phyloP scores from a whole-genome alignment of 2,329 filamentous ascomycete genomes.

The Scytalidium lignicola region DNA sequence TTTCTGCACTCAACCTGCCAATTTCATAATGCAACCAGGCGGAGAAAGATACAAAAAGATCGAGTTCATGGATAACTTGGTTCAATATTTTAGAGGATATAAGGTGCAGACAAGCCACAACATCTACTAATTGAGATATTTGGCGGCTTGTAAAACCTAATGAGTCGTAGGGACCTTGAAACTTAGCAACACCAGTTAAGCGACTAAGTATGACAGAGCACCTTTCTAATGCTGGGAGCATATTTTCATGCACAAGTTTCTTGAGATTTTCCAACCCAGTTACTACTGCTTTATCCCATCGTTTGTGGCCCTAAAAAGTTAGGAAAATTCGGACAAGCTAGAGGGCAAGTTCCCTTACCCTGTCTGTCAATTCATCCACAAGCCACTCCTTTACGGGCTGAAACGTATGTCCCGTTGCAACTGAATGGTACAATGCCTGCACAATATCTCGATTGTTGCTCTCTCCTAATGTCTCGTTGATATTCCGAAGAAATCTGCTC shows the following conservation, averaged over 20 bases:
- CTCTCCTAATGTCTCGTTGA: conserved; percentile 70
- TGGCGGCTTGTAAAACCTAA: conserved; percentile 62
- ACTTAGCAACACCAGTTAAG: conserved; percentile 77
- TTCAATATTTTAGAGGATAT: conserved; percentile 69
- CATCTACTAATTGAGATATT: conserved; percentile 62
- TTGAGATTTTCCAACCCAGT: conserved; percentile 74
- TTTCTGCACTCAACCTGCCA: conserved; percentile 65
- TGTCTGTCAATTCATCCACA: conserved; percentile 73
- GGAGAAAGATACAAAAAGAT: conserved; percentile 73
- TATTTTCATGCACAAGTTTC: conserved; percentile 76
- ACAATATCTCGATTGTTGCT: conserved; percentile 62
- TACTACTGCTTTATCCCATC: conserved; percentile 86
- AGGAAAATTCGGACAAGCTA: conserved; percentile 4
- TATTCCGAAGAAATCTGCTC: conserved; percentile 67
- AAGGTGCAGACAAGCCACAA: conserved; percentile 69
- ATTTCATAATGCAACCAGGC: conserved; percentile 81
- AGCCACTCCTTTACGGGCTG: conserved; percentile 80
- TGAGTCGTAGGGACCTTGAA: conserved; percentile 61
- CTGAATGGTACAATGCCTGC: conserved; percentile 75
- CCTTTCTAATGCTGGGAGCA: conserved; percentile 82
- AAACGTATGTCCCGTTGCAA: conserved; percentile 76
- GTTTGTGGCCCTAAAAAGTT: conserved; percentile 64
- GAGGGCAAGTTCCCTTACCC: conserved; percentile 47
- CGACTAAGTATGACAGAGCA: conserved; percentile 76
- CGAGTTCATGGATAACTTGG: conserved; percentile 68